These are phyloP conservation scores for Leccinum incarnatum DNA, from an alignment of 768 basidiomycete genomes.

Conservation along the genomic window DNA sequence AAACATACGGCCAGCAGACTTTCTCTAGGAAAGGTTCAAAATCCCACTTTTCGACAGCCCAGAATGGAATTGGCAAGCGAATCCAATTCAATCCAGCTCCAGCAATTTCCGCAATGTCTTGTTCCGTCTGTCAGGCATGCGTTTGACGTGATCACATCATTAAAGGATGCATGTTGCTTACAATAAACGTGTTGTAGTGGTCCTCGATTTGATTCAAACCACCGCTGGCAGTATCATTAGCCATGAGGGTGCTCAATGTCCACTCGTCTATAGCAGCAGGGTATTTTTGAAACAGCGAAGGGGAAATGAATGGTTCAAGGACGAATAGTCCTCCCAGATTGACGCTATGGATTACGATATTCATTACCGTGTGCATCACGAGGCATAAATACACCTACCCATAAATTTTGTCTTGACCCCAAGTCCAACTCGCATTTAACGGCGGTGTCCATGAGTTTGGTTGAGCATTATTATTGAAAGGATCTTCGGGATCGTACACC, in stretches of 20 bases:
- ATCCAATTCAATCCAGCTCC: slow-evolving; percentile 86
- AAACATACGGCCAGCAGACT: slow-evolving; percentile 68
- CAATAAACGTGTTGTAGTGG: slow-evolving; percentile 83
- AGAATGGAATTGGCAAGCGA: slow-evolving; percentile 77
- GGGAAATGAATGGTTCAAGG: slow-evolving; percentile 76
- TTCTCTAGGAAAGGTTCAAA: slow-evolving; percentile 75
- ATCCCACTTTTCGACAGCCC: slow-evolving; percentile 76
- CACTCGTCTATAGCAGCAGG: slow-evolving; percentile 59
- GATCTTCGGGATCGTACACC: slow-evolving; percentile 65
- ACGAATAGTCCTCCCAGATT: slow-evolving; percentile 77
- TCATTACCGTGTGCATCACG: not conserved
- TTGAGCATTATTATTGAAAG: slow-evolving; percentile 71
- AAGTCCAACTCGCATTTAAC: slow-evolving; percentile 73
- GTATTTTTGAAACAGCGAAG: slow-evolving; percentile 61
- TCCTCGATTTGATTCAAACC: slow-evolving; percentile 64
- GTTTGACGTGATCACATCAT: not conserved
- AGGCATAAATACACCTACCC: slow-evolving; percentile 45
- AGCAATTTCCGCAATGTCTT: slow-evolving; percentile 88
- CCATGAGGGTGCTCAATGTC: slow-evolving; percentile 65
- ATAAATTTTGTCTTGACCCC: slow-evolving; percentile 55
- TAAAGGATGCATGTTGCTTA: slow-evolving; percentile 36
- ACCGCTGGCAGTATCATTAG: slow-evolving; percentile 59
- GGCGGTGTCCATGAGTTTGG: slow-evolving; percentile 81
- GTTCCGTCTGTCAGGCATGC: slow-evolving; percentile 59
- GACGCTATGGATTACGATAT: slow-evolving; percentile 38